Conservation (phyloP, 306 rosid genomes). For the Cucumis cinereus region DNA sequence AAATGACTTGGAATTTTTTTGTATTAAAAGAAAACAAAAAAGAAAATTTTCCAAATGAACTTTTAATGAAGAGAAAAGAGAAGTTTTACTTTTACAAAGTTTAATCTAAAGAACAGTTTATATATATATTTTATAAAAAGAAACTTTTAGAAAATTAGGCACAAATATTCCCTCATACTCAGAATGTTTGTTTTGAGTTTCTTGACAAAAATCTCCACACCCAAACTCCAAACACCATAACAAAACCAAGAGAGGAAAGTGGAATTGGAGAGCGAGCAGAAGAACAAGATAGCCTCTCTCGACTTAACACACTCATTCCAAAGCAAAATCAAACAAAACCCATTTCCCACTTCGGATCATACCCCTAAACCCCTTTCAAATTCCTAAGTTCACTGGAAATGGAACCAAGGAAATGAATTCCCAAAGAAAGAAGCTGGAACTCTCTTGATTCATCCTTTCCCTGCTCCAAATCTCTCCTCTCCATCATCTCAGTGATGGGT, state of each 20-base stretch:
- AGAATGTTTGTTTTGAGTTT: not conserved
- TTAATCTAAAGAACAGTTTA: not conserved
- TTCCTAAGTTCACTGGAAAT: not conserved
- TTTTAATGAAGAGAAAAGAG: not conserved
- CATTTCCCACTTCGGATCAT: not conserved
- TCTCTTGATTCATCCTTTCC: not conserved
- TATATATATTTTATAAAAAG: not conserved
- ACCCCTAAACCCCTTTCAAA: not conserved
- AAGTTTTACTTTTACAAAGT: not conserved
- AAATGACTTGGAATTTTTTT: not conserved
- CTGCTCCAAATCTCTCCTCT: not conserved
- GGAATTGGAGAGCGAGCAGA: not conserved
- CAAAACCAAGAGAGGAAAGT: not conserved
- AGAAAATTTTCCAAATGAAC: not conserved
- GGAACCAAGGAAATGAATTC: not conserved
- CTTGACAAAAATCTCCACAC: not conserved
- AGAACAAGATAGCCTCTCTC: not conserved
- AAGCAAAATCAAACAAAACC: not conserved
- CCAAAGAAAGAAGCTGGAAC: not conserved
- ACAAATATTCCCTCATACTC: not conserved
- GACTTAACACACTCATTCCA: not conserved
- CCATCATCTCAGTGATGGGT: not conserved
- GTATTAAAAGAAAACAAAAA: not conserved
- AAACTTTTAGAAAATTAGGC: not conserved
- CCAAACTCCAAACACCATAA: not conserved